Conservation (phyloP, 306 rosid genomes). For the Oxytropis ochrocephala region DNA sequence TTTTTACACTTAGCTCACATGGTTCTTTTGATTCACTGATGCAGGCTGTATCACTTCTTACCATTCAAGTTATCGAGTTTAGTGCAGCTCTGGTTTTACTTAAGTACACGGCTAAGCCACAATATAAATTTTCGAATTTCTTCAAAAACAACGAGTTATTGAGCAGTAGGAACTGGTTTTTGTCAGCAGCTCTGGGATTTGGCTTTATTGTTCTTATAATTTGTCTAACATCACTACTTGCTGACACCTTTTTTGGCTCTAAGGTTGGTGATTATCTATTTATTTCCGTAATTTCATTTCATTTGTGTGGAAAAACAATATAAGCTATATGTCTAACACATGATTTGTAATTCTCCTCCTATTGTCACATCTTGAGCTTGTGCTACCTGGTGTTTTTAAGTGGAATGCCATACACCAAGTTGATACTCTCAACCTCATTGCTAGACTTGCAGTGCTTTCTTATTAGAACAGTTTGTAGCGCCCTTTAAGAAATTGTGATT, state of each 20-base stretch:
- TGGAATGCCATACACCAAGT: background rate
- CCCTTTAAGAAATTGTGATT: background rate
- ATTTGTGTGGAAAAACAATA: background rate
- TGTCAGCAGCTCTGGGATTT: conserved; percentile 58
- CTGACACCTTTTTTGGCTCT: conserved; percentile 38
- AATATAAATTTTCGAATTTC: conserved; percentile 35
- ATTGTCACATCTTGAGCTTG: background rate
- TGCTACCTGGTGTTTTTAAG: background rate
- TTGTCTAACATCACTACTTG: conserved; percentile 46
- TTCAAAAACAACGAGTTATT: conserved; percentile 28
- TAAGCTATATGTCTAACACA: background rate
- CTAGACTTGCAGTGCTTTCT: background rate
- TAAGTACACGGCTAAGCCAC: conserved; percentile 56
- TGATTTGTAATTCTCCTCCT: background rate
- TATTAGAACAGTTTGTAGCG: background rate
- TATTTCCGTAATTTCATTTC: background rate
- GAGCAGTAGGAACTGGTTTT: conserved; percentile 52
- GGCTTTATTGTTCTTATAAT: conserved; percentile 54
- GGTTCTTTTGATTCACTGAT: background rate
- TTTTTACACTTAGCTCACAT: background rate
- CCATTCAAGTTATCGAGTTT: conserved; percentile 58
- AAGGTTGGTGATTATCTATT: conserved; percentile 44
- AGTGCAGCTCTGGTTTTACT: conserved; percentile 45
- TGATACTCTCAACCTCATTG: background rate
- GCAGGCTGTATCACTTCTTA: conserved; percentile 64